phyloP scores from a whole-genome alignment of 83 land plant genomes.

The Diphasiastrum complanatum region DNA sequence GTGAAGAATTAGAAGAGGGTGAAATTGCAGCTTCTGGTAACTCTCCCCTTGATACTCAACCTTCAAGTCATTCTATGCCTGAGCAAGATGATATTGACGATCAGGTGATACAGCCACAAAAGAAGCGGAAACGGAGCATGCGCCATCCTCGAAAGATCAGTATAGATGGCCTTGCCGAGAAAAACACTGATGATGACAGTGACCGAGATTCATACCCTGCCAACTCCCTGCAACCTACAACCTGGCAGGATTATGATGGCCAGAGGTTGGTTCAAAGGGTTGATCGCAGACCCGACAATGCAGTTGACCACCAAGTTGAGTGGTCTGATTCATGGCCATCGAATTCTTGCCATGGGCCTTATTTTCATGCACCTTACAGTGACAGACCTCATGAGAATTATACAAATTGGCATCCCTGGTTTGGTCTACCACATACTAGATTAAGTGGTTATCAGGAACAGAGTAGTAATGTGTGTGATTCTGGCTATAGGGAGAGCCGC shows the following conservation, averaged over 20 bases:
- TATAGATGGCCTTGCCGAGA: conserved; percentile 52
- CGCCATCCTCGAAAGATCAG: conserved; percentile 43
- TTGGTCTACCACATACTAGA: too few relatives aligned
- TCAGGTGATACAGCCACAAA: conserved; percentile 75
- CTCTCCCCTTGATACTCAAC: conserved; percentile 75
- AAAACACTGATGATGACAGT: conserved; percentile 21
- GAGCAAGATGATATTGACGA: conserved; percentile 85
- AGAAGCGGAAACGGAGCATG: conserved; percentile 81
- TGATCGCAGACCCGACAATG: background rate
- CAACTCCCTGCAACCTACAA: conserved; percentile 26
- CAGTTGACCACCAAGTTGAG: background rate
- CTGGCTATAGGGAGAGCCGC: background rate
- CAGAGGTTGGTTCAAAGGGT: background rate
- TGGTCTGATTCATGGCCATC: background rate
- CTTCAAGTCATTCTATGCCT: conserved; percentile 74
- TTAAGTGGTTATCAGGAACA: background rate
- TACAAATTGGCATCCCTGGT: too few relatives aligned
- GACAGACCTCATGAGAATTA: background rate
- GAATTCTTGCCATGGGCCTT: background rate
- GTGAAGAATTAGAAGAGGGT: conserved; percentile 93
- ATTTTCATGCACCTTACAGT: background rate
- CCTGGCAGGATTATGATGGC: conserved; percentile 16
- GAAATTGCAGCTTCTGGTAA: conserved; percentile 94
- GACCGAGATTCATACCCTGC: conserved; percentile 17
- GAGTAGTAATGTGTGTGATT: background rate